These are phyloP conservation scores for Paralagenidium karlingii DNA, from an alignment of 352 stramenopile species.

Conservation along the genomic window DNA sequence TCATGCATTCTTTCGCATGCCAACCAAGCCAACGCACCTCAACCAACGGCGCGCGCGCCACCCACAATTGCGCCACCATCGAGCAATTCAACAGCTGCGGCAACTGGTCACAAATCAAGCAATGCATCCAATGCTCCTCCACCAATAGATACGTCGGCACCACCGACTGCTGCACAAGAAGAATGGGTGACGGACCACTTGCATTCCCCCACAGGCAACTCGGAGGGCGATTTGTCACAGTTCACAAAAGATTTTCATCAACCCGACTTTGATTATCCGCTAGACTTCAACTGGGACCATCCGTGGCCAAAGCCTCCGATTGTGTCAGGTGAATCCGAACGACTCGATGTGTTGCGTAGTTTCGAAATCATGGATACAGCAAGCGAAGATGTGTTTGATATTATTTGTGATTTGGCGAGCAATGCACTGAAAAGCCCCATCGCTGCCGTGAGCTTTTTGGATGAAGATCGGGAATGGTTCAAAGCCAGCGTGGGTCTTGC, in stretches of 20 bases:
- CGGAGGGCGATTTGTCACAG: slow-evolving; percentile 58
- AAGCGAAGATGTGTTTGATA: slow-evolving; percentile 80
- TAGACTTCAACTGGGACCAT: slow-evolving; percentile 84
- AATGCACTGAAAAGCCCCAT: slow-evolving; percentile 82
- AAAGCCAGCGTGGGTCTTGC: slow-evolving; percentile 75
- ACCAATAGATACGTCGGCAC: slow-evolving; percentile 13
- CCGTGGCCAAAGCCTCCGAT: slow-evolving; percentile 77
- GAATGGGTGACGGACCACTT: slow-evolving; percentile 72
- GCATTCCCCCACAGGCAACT: slow-evolving; percentile 68
- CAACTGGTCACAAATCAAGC: neutral
- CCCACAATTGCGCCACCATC: slow-evolving; percentile 27
- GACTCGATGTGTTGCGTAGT: slow-evolving; percentile 58
- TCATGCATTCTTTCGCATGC: slow-evolving; percentile 81
- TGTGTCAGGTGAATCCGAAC: slow-evolving; percentile 48
- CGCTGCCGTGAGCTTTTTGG: slow-evolving; percentile 67
- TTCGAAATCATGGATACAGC: slow-evolving; percentile 84
- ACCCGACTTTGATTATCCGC: slow-evolving; percentile 71
- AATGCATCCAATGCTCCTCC: slow-evolving; percentile 1
- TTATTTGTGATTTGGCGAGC: slow-evolving; percentile 78
- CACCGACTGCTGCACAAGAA: slow-evolving; percentile 30
- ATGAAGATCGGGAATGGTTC: slow-evolving; percentile 82
- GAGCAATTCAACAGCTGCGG: slow-evolving; percentile 10
- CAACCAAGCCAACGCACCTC: slow-evolving; percentile 56
- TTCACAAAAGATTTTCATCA: slow-evolving; percentile 71
- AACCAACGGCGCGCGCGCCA: too few relatives aligned